A percentile compares a stretch with the other conserved stretches of the same genome.
Evolutionary conservation across 176 grass and related monocot genomes (phyloP).

Genomic region (Tillandsia leiboldiana): DNA sequence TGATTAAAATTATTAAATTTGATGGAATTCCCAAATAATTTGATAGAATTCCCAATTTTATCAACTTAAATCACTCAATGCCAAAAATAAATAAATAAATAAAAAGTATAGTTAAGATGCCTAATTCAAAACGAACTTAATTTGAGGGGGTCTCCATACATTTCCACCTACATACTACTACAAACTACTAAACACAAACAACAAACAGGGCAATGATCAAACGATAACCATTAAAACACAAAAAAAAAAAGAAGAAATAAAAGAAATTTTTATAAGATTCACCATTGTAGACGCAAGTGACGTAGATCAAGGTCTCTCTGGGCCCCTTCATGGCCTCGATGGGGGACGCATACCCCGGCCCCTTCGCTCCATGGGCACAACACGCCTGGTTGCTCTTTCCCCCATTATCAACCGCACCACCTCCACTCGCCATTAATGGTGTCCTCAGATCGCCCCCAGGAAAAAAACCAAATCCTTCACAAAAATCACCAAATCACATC

Average conservation of each 20-base stretch:
- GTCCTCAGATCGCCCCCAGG: slow-evolving; percentile 25
- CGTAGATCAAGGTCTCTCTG: slow-evolving; percentile 72
- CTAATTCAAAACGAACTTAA: too few species aligned
- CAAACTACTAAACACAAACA: neutral
- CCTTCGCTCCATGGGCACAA: slow-evolving; percentile 15
- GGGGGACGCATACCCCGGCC: slow-evolving; percentile 76
- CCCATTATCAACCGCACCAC: slow-evolving; percentile 20
- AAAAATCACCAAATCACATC: too few species aligned
- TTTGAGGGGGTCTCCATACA: too few species aligned
- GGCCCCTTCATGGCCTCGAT: slow-evolving; percentile 77
- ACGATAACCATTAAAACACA: neutral
- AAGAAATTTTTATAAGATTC: neutral
- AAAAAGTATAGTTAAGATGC: too few species aligned
- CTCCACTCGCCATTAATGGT: slow-evolving; percentile 31
- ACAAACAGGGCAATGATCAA: neutral
- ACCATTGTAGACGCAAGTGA: slow-evolving; percentile 97
- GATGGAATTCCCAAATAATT: too few species aligned
- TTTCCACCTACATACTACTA: too few species aligned
- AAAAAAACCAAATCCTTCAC: too few species aligned
- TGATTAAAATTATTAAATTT: too few species aligned
- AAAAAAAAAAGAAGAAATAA: slow-evolving; percentile 10
- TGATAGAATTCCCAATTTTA: too few species aligned
- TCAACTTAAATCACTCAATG: too few species aligned
- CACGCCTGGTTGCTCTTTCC: slow-evolving; percentile 12
- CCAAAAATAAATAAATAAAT: too few species aligned